Conservation (phyloP, 495 filamentous ascomycete species). For the Mytilinidion resinicola region DNA sequence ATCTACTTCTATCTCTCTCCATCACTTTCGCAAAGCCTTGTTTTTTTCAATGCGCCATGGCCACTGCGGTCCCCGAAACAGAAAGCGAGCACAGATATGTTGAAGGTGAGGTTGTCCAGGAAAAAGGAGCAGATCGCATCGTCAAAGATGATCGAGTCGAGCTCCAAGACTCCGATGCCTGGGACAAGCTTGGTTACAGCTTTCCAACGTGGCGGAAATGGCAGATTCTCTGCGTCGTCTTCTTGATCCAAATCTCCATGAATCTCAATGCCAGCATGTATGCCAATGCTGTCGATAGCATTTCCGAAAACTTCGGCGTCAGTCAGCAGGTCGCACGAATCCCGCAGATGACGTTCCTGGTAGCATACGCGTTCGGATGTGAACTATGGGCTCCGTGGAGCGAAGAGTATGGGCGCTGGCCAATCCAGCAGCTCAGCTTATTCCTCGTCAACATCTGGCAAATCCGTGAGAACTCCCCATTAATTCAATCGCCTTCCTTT, state of each 20-base stretch:
- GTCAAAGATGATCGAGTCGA: constrained; percentile 37
- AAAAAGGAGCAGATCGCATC: constrained; percentile 8
- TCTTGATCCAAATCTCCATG: constrained; percentile 52
- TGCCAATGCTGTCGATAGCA: constrained; percentile 47
- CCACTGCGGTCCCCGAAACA: constrained; percentile 6
- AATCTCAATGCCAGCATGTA: constrained; percentile 55
- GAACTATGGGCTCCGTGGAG: constrained; percentile 64
- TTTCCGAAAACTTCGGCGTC: constrained; percentile 39
- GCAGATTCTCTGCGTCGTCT: constrained; percentile 56
- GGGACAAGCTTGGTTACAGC: constrained; percentile 50
- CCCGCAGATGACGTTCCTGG: constrained; percentile 49
- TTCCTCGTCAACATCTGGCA: constrained; percentile 57
- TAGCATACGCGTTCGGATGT: constrained; percentile 59
- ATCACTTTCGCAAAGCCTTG: too few species aligned
- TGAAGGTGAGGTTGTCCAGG: background rate
- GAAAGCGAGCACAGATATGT: constrained; percentile 7
- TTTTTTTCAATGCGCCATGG: background rate
- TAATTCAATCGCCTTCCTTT: constrained; percentile 35
- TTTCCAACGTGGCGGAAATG: constrained; percentile 51
- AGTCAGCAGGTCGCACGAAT: constrained; percentile 25
- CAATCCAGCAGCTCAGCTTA: constrained; percentile 49
- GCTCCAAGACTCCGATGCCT: constrained; percentile 53
- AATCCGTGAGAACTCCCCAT: background rate
- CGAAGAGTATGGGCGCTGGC: constrained; percentile 55
- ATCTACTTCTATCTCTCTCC: too few species aligned